Conservation (phyloP, 1,284 basidiomycete genomes). For the Xerocomus cyaneibrunnescens region DNA sequence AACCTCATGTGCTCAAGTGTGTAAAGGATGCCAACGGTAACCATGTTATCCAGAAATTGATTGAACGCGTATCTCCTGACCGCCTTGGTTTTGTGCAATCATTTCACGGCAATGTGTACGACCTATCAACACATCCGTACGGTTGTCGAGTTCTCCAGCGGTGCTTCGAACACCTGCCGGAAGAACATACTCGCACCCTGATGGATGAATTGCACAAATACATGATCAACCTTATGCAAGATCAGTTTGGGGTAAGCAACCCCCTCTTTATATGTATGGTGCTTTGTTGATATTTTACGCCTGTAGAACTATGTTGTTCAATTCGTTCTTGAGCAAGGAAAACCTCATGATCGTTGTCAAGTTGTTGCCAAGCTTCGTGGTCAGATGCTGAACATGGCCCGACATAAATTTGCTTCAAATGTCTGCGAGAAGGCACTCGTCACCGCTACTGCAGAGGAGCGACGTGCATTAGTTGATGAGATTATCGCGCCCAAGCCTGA, state of each 20-base stretch:
- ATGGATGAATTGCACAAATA: constrained; percentile 85
- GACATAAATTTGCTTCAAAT: constrained; percentile 97
- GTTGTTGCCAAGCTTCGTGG: constrained; percentile 77
- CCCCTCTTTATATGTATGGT: neutral
- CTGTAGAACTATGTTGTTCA: constrained; percentile 92
- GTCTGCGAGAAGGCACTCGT: constrained; percentile 93
- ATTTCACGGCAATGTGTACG: constrained; percentile 83
- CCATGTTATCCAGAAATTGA: constrained; percentile 89
- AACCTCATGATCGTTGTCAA: constrained; percentile 63
- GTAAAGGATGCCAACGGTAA: constrained; percentile 95
- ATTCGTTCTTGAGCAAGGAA: constrained; percentile 86
- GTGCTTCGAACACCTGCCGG: constrained; percentile 84
- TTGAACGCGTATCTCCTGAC: constrained; percentile 77
- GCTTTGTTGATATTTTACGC: constrained; percentile 5
- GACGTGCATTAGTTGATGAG: constrained; percentile 75
- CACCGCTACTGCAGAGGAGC: constrained; percentile 61
- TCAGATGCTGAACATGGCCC: constrained; percentile 75
- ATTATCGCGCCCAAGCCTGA: constrained; percentile 69
- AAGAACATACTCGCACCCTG: constrained; percentile 67
- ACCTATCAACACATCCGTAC: constrained; percentile 88
- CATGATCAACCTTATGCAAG: constrained; percentile 72
- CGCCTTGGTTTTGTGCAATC: constrained; percentile 75
- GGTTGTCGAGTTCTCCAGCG: constrained; percentile 96
- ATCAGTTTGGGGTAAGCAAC: constrained; percentile 79
- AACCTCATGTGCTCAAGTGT: constrained; percentile 80